These are phyloP conservation scores for Trichoderma reesei DNA, from an alignment of 495 filamentous ascomycete genomes.

Conservation along the genomic window DNA sequence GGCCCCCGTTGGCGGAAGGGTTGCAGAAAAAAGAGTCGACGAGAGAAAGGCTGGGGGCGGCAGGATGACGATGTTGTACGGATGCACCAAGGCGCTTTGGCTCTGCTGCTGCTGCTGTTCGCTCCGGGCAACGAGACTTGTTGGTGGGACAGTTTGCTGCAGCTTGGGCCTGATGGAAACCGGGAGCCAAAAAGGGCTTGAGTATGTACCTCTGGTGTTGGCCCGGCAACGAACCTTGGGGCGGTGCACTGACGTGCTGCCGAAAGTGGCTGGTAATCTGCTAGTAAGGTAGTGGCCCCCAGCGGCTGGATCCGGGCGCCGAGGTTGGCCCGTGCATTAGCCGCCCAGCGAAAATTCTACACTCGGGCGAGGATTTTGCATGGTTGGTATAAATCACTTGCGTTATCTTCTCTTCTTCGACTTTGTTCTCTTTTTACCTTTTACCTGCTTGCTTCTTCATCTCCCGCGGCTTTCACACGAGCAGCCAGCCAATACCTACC, in stretches of 20 bases:
- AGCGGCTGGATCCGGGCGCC: background rate
- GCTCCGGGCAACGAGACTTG: conserved; percentile 8
- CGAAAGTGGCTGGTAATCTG: background rate
- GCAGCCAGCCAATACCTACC: too few relatives aligned
- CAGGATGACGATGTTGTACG: conserved; percentile 2
- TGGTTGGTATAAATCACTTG: background rate
- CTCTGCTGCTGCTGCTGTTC: conserved; percentile 3
- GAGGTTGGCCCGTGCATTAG: conserved; percentile 1
- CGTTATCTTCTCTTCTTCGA: background rate
- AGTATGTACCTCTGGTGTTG: conserved; percentile 11
- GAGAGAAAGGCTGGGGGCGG: background rate
- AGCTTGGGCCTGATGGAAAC: background rate
- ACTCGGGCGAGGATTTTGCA: background rate
- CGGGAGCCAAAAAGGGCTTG: background rate
- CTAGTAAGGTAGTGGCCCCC: background rate
- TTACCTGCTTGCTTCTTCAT: background rate
- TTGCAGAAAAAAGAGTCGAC: background rate
- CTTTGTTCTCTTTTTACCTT: background rate
- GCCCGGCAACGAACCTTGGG: conserved; percentile 8
- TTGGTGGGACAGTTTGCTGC: conserved; percentile 7
- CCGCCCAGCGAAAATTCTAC: background rate
- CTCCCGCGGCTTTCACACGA: too few relatives aligned
- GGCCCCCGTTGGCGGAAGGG: background rate
- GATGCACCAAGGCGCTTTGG: background rate
- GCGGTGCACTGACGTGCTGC: conserved; percentile 4